Evolutionary conservation across 2,329 filamentous ascomycete genomes (phyloP).

Genomic region (Rhynchosporium agropyri): DNA sequence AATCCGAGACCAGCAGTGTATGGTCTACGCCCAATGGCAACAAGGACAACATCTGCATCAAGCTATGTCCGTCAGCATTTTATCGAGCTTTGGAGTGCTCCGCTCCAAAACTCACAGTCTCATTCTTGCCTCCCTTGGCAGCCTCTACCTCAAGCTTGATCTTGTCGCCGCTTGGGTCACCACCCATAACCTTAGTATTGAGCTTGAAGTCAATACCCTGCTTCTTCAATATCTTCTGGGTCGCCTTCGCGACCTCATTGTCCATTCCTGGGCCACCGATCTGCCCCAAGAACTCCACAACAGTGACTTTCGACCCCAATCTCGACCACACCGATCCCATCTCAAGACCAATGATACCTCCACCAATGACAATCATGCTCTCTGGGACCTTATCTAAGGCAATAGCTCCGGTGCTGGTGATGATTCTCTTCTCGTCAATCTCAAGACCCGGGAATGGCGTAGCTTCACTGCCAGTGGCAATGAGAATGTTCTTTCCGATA

Average conservation of each 20-base stretch:
- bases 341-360: slow-evolving; percentile 97
- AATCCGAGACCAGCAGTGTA: slow-evolving; percentile 91
- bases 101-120: slow-evolving; percentile 64
- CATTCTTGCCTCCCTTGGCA: slow-evolving; percentile 93
- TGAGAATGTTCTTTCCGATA: slow-evolving; percentile 94
- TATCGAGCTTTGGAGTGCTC: background rate
- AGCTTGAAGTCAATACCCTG: slow-evolving; percentile 99
- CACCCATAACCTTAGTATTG: slow-evolving; percentile 89
- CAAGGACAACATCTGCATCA: slow-evolving; percentile 92
- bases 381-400: slow-evolving; percentile 88
- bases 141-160: slow-evolving; percentile 86
- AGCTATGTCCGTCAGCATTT: slow-evolving; percentile 56
- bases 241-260: slow-evolving; percentile 83
- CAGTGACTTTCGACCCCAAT: slow-evolving; percentile 90
- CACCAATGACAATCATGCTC: slow-evolving; percentile 96
- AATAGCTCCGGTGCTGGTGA: slow-evolving; percentile 95
- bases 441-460: slow-evolving; percentile 95
- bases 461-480: slow-evolving; percentile 92
- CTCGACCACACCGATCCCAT: slow-evolving; percentile 98
- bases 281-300: slow-evolving; percentile 94
- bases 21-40: slow-evolving; percentile 93
- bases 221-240: slow-evolving; percentile 92
- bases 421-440: slow-evolving; percentile 96
- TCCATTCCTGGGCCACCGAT: slow-evolving; percentile 99
- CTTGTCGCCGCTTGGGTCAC: slow-evolving; percentile 76